Evolutionary conservation across 345 rosid species (phyloP), one percentile per base, ranked within the genome.

Genomic region (Linum lewisii): DNA sequence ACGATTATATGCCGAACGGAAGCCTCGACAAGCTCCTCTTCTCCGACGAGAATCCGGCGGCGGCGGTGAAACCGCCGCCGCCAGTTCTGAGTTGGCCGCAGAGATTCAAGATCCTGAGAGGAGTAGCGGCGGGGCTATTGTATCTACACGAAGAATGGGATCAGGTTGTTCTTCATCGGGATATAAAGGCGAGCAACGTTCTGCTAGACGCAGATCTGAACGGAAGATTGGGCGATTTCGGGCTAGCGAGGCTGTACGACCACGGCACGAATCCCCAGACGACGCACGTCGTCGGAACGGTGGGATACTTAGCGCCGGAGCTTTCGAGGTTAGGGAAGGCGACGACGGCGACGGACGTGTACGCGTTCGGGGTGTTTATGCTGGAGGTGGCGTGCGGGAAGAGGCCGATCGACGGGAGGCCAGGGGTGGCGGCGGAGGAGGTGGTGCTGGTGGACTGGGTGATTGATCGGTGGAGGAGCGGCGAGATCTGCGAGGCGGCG

Each of bases 91-190:
- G 66, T 58, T 82, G 87, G 82, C 18, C 67, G 44, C 77, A 75
- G 51, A 67, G 83, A 34, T 63, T 72, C 22, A 71, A 59, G 23
- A 71, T 79, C 54, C 37, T 77, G 34, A 74, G 58, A 60, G 82
- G 80, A 11, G 73, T 77, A 3, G 83, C 84, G 0, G 62, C 73
- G n/a, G 82, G 77, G 56, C 77, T 77, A 2, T 71, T 66, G 21
- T 82, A 79, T 65, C 64, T 82, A 3, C 84, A 82, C 34, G 82
- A 81, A 65, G 80, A 72, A 24, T 77, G 80, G 71, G 84, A 79
- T 29, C 73, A 77, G 52, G 80, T 79, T 50, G 82, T 82, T 50
- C 63, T 79, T 11, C 86, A 82, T 10, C 71, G 86, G 66, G 86
- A 82, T 47, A 45, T 82, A 34, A 82, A 82, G 71, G 80, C 86